Evolutionary conservation across 225 moss, liverwort and hornwort species (phyloP), one percentile per base, ranked within the genome.

Genomic region (Asterella californica): DNA sequence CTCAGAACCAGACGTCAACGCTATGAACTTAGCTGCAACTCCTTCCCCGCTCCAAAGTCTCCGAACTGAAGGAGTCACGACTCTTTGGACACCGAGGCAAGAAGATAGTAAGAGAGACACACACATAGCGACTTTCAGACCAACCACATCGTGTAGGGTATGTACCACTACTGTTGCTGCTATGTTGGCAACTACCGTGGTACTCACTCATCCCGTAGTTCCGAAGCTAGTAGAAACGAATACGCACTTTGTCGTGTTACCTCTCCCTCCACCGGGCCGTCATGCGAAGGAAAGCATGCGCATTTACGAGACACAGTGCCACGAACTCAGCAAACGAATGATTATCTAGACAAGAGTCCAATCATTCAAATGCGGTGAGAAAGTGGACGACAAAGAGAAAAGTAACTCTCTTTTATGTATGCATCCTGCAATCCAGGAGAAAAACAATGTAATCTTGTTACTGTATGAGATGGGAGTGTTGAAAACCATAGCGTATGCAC

Each of bases 381-480:
- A 74, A 49, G 12, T 53, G 53, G 49, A 49, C 49, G 46, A 52
- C 49, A 74, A 74, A 22, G 61, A 68, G 60, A 78, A 82, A 80
- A 42, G 71, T 49, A 82, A 79, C 80, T 62, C 55, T 80, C 82
- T 73, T 78, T 86, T 80, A 83, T 64, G 81, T 81, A 70, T 78
- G 80, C 83, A 83, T 86, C 81, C 81, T 86, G 83, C 83, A 81
- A 83, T 83, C 76, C 78, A 79, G 86, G 79, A 81, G 71, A 83
- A 81, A 82, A 86, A 79, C 81, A 86, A 86, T 81, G 82, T 70
- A 86, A 70, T 74, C 76, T 75, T 78, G 60, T 50, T 72, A 80
- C 76, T 85, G 70, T 76, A 57, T 72, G 81, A 67, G 55, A 69
- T 78, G 63, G 75, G 78, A 75, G 78, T 64, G 36, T 38, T 65